Evolutionary conservation across 768 basidiomycete species (phyloP).

Genomic region (Pholiota conissans): DNA sequence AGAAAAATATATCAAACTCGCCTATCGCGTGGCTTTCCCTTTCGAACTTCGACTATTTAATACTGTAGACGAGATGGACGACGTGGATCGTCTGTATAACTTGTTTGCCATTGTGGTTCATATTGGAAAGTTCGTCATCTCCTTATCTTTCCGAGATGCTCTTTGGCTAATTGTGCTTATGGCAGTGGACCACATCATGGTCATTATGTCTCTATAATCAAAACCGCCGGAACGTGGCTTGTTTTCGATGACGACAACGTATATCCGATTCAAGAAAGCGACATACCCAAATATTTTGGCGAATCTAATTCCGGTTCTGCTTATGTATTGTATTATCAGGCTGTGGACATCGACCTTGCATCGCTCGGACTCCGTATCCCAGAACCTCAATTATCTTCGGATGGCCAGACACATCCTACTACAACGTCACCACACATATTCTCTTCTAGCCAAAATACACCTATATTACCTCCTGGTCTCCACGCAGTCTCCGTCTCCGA

Average conservation of each 20-base stretch:
- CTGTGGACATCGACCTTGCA: constrained; percentile 78
- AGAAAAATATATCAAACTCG: constrained; percentile 89
- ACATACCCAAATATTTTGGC: constrained; percentile 94
- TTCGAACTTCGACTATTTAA: constrained; percentile 94
- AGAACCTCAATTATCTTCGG: constrained; percentile 27
- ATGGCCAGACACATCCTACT: constrained; percentile 20
- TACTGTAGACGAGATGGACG: constrained; percentile 89
- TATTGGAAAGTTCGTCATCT: constrained; percentile 83
- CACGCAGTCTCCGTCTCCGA: constrained; percentile 12
- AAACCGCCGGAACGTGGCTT: constrained; percentile 81
- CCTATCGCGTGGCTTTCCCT: constrained; percentile 96
- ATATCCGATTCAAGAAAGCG: constrained; percentile 80
- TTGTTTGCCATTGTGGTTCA: constrained; percentile 98
- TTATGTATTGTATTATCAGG: constrained; percentile 97
- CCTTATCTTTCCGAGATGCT: constrained; percentile 14
- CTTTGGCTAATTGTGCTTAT: constrained; percentile 14
- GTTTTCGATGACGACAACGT: constrained; percentile 97
- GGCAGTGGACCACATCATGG: constrained; percentile 95
- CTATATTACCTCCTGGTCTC: constrained; percentile 32
- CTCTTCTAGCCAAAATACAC: constrained; percentile 20
- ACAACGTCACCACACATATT: constrained; percentile 17
- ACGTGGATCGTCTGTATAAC: constrained; percentile 92
- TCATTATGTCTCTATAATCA: constrained; percentile 95
- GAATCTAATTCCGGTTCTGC: constrained; percentile 86
- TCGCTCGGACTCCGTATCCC: constrained; percentile 62